A percentile compares a stretch with the other conserved stretches of the same genome.
These are phyloP conservation scores for Cicer chorassanicum DNA, from an alignment of 306 rosid genomes.

Conservation along the genomic window DNA sequence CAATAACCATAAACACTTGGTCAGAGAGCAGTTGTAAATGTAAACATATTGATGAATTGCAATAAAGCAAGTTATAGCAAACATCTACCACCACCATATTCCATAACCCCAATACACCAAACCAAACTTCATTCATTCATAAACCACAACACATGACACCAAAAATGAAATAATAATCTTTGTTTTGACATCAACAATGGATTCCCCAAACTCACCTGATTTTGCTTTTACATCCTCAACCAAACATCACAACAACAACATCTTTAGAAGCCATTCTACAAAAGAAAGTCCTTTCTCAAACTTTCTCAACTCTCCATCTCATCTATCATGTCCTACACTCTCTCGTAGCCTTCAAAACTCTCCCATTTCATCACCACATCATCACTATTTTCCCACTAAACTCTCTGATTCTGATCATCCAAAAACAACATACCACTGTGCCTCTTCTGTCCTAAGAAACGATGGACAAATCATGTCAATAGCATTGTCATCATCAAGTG, in stretches of 20 bases:
- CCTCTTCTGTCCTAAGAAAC: constrained; percentile 82
- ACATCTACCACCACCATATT: constrained; percentile 44
- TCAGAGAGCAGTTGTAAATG: constrained; percentile 2
- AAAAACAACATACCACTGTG: constrained; percentile 70
- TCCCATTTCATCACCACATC: constrained; percentile 61
- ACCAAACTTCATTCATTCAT: constrained; percentile 40
- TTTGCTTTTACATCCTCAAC: constrained; percentile 54
- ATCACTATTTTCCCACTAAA: constrained; percentile 36
- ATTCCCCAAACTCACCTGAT: constrained; percentile 63
- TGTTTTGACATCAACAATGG: constrained; percentile 47
- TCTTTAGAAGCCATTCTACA: constrained; percentile 73
- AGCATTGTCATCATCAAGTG: constrained; percentile 66
- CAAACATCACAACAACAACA: constrained; percentile 30
- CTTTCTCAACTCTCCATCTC: constrained; percentile 63
- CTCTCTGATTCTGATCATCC: constrained; percentile 49
- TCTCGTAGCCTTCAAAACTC: constrained; percentile 68
- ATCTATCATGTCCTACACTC: constrained; percentile 57
- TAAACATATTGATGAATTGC: constrained; percentile 30
- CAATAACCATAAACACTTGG: not conserved
- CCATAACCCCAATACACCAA: constrained; percentile 18
- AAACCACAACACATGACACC: not conserved
- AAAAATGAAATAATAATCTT: no score
- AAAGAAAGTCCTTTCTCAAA: constrained; percentile 66
- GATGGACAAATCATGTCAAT: constrained; percentile 82
- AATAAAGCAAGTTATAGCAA: constrained; percentile 35